phyloP scores from a whole-genome alignment of 768 basidiomycete genomes.

The Termitomyces sp. region DNA sequence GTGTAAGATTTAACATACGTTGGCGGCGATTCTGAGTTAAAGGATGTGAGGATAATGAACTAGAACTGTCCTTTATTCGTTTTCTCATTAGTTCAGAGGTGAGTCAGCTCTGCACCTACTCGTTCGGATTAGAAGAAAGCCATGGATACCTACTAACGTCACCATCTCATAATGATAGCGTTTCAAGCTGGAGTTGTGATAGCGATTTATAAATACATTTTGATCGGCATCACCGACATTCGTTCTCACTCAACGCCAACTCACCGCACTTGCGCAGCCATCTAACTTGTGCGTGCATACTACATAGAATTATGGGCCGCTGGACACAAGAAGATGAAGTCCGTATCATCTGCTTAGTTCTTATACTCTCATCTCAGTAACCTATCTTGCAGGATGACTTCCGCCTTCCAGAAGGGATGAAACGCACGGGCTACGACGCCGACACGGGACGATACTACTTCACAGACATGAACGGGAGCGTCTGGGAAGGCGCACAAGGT shows the following conservation, averaged over 20 bases:
- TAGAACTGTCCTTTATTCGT: too few species aligned
- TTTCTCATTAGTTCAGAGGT: too few species aligned
- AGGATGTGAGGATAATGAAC: too few species aligned
- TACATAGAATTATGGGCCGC: conserved; percentile 24
- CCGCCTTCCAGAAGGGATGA: conserved; percentile 53
- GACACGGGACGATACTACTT: conserved; percentile 68
- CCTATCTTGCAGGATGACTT: conserved; percentile 39
- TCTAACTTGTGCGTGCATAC: not conserved
- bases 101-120: too few species aligned
- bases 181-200: too few species aligned
- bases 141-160: too few species aligned
- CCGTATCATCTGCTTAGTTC: conserved; percentile 4
- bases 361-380: not conserved
- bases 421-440: conserved; percentile 73
- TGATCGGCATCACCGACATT: not conserved
- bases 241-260: not conserved
- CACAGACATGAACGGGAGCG: conserved; percentile 47
- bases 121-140: too few species aligned
- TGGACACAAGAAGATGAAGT: conserved; percentile 48
- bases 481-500: conserved; percentile 59
- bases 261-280: too few species aligned
- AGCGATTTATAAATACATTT: too few species aligned
- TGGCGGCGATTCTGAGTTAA: too few species aligned
- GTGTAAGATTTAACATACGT: too few species aligned
- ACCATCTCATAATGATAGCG: too few species aligned